phyloP scores from a whole-genome alignment of 2,329 filamentous ascomycete species.

The Akanthomyces uredinophilus region DNA sequence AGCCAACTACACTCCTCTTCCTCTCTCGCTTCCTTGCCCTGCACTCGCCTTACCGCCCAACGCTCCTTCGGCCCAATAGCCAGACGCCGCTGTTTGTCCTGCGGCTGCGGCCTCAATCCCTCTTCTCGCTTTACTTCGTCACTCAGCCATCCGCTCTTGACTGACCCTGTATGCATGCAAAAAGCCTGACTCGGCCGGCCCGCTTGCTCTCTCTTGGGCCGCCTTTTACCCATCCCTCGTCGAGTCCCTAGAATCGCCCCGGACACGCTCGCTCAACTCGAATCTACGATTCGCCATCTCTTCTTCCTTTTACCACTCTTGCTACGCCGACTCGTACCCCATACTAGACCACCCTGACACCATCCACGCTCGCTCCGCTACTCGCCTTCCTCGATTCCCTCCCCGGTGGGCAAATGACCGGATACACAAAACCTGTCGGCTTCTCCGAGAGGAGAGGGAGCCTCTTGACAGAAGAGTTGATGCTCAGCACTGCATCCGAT shows the following conservation, averaged over 20 bases:
- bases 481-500: constrained; percentile 43
- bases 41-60: background rate
- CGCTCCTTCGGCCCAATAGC: constrained; percentile 5
- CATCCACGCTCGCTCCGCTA: background rate
- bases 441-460: constrained; percentile 59
- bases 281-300: background rate
- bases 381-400: background rate
- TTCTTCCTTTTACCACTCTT: background rate
- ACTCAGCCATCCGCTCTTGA: background rate
- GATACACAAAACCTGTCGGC: constrained; percentile 48
- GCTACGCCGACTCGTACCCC: background rate
- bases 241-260: background rate
- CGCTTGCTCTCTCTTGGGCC: constrained; percentile 9
- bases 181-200: constrained; percentile 13
- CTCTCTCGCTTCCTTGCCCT: background rate
- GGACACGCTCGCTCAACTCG: background rate
- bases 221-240: background rate
- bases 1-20: background rate
- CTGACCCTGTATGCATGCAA: constrained; percentile 4
- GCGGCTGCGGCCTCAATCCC: background rate
- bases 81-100: background rate
- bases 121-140: background rate
- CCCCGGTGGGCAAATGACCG: constrained; percentile 30
- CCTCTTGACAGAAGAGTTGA: constrained; percentile 52
- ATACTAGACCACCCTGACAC: background rate